phyloP scores from a whole-genome alignment of 2,329 filamentous ascomycete genomes.

The Verticillium isaacii region DNA sequence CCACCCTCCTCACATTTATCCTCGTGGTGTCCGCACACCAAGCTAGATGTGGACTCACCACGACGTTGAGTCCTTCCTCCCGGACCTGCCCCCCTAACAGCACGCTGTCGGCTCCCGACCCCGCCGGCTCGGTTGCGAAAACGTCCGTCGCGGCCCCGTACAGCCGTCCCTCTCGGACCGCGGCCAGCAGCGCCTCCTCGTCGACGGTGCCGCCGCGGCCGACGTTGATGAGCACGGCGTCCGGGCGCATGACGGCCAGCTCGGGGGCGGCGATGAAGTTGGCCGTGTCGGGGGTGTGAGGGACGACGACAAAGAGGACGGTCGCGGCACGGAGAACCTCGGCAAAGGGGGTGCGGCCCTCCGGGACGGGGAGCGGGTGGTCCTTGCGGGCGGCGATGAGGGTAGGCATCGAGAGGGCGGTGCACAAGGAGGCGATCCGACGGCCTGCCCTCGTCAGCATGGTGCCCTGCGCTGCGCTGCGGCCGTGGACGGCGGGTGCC shows the following conservation, averaged over 20 bases:
- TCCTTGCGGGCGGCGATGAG: slow-evolving; percentile 18
- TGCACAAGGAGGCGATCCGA: slow-evolving; percentile 15
- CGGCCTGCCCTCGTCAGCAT: slow-evolving; percentile 7
- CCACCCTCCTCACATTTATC: slow-evolving; percentile 9
- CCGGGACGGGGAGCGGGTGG: background rate
- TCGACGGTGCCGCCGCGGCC: slow-evolving; percentile 28
- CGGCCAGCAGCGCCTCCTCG: slow-evolving; percentile 25
- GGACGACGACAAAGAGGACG: slow-evolving; percentile 19
- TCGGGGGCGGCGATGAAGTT: slow-evolving; percentile 14
- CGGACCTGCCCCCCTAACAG: slow-evolving; percentile 5
- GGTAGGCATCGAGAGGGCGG: slow-evolving; percentile 16
- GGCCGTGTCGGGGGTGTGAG: slow-evolving; percentile 13
- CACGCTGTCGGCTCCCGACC: slow-evolving; percentile 9
- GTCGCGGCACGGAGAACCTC: slow-evolving; percentile 17
- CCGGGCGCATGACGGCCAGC: slow-evolving; percentile 11
- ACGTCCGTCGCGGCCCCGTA: slow-evolving; percentile 31
- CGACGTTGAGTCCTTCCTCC: slow-evolving; percentile 18
- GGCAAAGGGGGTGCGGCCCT: slow-evolving; percentile 11
- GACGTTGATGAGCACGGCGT: slow-evolving; percentile 21
- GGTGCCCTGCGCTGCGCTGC: no score
- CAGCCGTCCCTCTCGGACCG: slow-evolving; percentile 21
- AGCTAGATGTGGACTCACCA: slow-evolving; percentile 25
- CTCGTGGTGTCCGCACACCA: slow-evolving; percentile 14
- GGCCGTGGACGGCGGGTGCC: no score
- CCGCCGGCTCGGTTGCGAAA: slow-evolving; percentile 18